These are phyloP conservation scores for Spathaspora girioi DNA, from an alignment of 805 yeast species.

Conservation along the genomic window DNA sequence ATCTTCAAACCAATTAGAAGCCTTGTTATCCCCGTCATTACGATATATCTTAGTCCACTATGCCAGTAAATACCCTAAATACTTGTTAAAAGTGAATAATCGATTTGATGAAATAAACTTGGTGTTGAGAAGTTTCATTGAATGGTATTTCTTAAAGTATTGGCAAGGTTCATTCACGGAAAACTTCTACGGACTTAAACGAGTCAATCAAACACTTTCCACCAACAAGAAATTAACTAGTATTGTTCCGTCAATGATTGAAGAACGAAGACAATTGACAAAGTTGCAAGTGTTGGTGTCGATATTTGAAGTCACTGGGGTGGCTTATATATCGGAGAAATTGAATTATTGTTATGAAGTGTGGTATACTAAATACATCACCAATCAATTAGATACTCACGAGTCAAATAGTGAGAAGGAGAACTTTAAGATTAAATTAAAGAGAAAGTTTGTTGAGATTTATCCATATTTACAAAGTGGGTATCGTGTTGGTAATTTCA, in stretches of 20 bases:
- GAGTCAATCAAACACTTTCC: conserved; percentile 43
- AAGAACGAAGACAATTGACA: conserved; percentile 50
- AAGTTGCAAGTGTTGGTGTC: conserved; percentile 50
- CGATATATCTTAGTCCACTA: conserved; percentile 78
- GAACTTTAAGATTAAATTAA: conserved; percentile 23
- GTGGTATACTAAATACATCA: conserved; percentile 54
- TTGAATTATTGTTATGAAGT: conserved; percentile 60
- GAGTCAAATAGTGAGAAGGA: conserved; percentile 20
- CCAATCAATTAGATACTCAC: conserved; percentile 38
- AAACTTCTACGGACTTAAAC: conserved; percentile 84
- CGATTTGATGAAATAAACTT: conserved; percentile 75
- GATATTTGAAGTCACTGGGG: conserved; percentile 56
- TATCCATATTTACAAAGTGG: conserved; percentile 59
- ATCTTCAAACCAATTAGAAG: conserved; percentile 75
- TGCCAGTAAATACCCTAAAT: conserved; percentile 73
- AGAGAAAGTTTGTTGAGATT: conserved; percentile 45
- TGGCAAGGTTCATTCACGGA: conserved; percentile 91
- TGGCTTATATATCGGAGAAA: conserved; percentile 69
- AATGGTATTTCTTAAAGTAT: conserved; percentile 60
- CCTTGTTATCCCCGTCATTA: conserved; percentile 75
- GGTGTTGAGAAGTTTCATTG: conserved; percentile 58
- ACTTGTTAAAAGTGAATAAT: conserved; percentile 57
- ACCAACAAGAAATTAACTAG: conserved; percentile 31
- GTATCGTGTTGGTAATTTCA: conserved; percentile 47
- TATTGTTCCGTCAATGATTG: conserved; percentile 41